Conservation (phyloP, 2,329 filamentous ascomycete species). For the Calonectria pseudoreteaudii region DNA sequence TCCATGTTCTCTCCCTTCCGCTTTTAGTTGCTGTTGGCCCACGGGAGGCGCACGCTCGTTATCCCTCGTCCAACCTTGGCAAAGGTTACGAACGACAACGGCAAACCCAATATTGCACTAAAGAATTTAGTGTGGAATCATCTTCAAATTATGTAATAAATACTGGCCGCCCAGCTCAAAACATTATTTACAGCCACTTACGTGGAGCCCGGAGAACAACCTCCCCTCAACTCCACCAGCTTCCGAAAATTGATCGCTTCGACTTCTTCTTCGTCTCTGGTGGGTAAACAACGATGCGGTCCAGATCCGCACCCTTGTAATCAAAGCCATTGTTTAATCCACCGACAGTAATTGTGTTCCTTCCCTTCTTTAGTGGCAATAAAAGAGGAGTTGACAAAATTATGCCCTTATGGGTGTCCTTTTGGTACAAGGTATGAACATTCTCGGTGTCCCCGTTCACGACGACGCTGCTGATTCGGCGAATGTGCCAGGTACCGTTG, state of each 20-base stretch:
- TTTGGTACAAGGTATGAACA: slow-evolving; percentile 63
- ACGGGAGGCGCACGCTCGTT: neutral
- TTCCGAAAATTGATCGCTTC: slow-evolving; percentile 11
- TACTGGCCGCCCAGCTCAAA: neutral
- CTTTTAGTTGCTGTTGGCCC: neutral
- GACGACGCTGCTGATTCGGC: slow-evolving; percentile 69
- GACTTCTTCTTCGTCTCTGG: slow-evolving; percentile 51
- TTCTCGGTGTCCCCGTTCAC: slow-evolving; percentile 61
- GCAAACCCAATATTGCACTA: neutral
- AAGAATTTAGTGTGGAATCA: neutral
- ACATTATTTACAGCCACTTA: neutral
- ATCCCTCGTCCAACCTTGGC: neutral
- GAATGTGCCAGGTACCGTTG: slow-evolving; percentile 68
- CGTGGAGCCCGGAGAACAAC: neutral
- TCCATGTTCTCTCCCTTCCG: neutral
- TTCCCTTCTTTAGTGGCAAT: slow-evolving; percentile 64
- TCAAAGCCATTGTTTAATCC: slow-evolving; percentile 68
- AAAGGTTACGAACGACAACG: neutral
- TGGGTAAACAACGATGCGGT: slow-evolving; percentile 70
- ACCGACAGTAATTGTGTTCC: slow-evolving; percentile 68
- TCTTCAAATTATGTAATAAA: neutral
- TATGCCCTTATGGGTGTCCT: slow-evolving; percentile 68
- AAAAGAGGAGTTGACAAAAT: slow-evolving; percentile 68
- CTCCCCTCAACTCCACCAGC: neutral
- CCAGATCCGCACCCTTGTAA: slow-evolving; percentile 68